These are phyloP conservation scores for Nigrospora oryzae DNA, from an alignment of 2,329 filamentous ascomycete species.

Conservation along the genomic window DNA sequence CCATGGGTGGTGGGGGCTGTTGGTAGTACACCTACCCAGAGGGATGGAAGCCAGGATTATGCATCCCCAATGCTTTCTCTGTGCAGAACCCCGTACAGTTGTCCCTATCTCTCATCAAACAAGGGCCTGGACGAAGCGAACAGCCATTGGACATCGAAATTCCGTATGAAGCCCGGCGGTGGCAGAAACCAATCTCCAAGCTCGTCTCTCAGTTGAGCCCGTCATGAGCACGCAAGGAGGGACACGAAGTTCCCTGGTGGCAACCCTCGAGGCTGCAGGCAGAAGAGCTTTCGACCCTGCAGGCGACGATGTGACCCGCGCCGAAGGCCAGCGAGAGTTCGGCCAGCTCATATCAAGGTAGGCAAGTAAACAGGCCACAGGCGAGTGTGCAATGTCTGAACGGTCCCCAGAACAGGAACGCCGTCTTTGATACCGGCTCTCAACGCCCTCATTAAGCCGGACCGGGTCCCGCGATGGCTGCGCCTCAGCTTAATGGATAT, in stretches of 20 bases:
- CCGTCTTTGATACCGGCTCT: slow-evolving; percentile 48
- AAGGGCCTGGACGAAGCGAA: too few species aligned
- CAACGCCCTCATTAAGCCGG: slow-evolving; percentile 56
- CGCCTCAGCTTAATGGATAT: slow-evolving; percentile 45
- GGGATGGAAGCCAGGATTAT: too few species aligned
- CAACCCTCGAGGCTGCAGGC: slow-evolving; percentile 27
- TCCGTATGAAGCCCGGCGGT: too few species aligned
- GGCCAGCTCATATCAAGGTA: slow-evolving; percentile 41
- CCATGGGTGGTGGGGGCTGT: too few species aligned
- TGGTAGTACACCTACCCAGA: too few species aligned
- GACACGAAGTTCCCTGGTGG: slow-evolving; percentile 20
- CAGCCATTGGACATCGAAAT: too few species aligned
- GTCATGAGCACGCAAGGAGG: slow-evolving; percentile 10
- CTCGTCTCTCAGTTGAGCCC: background rate
- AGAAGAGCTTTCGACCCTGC: slow-evolving; percentile 41
- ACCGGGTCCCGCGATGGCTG: slow-evolving; percentile 51
- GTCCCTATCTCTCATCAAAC: too few species aligned
- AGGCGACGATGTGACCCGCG: slow-evolving; percentile 20
- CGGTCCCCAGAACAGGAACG: slow-evolving; percentile 33
- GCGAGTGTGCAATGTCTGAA: slow-evolving; percentile 13
- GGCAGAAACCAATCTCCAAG: too few species aligned
- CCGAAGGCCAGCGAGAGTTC: slow-evolving; percentile 29
- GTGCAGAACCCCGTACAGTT: too few species aligned
- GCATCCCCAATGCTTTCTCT: too few species aligned
- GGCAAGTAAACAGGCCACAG: slow-evolving; percentile 8